Evolutionary conservation across 768 basidiomycete genomes (phyloP).

Genomic region (Rhodotorula sphaerocarpa): DNA sequence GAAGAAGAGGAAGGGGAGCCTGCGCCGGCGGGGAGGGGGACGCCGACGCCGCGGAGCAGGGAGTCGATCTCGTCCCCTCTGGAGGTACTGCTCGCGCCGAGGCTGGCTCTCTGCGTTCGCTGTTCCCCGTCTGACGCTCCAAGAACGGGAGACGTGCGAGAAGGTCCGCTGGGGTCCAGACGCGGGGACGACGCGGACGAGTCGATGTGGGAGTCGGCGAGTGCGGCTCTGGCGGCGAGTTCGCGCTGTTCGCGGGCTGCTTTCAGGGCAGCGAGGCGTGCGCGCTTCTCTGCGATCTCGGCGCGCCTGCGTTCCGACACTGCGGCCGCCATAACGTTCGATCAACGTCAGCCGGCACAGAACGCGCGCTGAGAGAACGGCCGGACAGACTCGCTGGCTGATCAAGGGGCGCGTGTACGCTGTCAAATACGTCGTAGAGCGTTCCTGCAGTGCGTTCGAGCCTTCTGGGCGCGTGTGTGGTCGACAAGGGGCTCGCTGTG

Average conservation of each 20-base stretch:
- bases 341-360: not conserved
- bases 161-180: not conserved
- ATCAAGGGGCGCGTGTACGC: not conserved
- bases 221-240: not conserved
- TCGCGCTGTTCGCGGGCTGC: slow-evolving; percentile 34
- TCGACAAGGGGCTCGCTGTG: no score
- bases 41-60: slow-evolving; percentile 21
- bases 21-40: not conserved
- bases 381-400: not conserved
- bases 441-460: no score
- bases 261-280: slow-evolving; percentile 69
- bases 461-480: no score
- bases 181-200: not conserved
- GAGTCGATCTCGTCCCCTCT: slow-evolving; percentile 27
- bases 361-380: no score
- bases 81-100: slow-evolving; percentile 1
- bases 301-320: slow-evolving; percentile 42
- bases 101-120: not conserved
- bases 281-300: slow-evolving; percentile 84
- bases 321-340: not conserved
- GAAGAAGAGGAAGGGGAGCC: not conserved
- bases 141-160: no score
- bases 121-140: no score
- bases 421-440: no score
- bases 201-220: slow-evolving; percentile 2